Evolutionary conservation across 2,329 filamentous ascomycete species (phyloP).

Genomic region (Cladosporium sp.): DNA sequence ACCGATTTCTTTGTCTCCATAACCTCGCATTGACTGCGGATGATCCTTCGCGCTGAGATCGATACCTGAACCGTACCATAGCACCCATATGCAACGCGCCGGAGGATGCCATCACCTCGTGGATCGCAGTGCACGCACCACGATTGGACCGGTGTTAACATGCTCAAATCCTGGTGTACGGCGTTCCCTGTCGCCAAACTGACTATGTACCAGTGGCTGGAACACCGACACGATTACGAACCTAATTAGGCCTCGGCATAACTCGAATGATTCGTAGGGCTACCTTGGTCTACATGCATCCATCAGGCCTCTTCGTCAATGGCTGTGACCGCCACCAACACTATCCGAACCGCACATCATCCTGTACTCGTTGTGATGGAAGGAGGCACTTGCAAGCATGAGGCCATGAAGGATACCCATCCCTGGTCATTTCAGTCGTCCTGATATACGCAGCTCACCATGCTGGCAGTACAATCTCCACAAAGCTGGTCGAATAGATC

Average conservation of each 20-base stretch:
- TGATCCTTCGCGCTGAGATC: neutral
- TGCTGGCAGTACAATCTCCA: no score
- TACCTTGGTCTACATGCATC: no score
- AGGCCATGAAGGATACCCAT: neutral
- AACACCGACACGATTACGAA: no score
- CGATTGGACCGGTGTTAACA: neutral
- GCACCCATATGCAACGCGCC: neutral
- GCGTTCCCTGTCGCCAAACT: neutral
- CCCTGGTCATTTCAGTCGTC: neutral
- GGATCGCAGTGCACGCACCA: neutral
- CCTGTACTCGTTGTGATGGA: no score
- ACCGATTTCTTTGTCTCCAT: neutral
- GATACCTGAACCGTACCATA: neutral
- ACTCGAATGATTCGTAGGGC: no score
- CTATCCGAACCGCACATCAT: no score
- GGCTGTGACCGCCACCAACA: no score
- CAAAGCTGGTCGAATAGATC: neutral
- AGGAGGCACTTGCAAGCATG: no score
- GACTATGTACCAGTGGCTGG: neutral
- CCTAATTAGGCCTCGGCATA: no score
- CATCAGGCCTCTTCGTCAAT: no score
- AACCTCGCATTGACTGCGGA: neutral
- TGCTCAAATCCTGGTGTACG: neutral
- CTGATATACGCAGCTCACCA: no score
- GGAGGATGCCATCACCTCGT: neutral